These are phyloP conservation scores for Venturia oleaginea DNA, from an alignment of 2,329 filamentous ascomycete genomes.

Conservation along the genomic window DNA sequence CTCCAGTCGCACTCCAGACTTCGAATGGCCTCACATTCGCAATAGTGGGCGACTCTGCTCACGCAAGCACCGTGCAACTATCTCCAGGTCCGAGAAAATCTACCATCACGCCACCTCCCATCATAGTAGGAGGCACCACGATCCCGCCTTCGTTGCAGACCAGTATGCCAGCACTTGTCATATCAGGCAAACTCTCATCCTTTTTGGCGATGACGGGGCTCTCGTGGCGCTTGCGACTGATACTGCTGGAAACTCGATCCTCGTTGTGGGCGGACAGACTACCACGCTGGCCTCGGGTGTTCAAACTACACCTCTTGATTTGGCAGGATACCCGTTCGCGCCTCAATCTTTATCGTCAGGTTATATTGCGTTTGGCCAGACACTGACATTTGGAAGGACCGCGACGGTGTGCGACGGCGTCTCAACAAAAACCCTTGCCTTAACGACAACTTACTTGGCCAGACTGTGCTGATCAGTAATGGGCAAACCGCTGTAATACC, in stretches of 20 bases:
- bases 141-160: neutral
- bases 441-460: neutral
- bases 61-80: neutral
- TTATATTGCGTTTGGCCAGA: neutral
- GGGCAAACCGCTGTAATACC: neutral
- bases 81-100: neutral
- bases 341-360: neutral
- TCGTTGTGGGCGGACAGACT: neutral
- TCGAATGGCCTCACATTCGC: slow-evolving; percentile 1
- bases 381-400: neutral
- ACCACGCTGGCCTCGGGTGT: neutral
- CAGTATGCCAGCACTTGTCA: neutral
- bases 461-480: neutral
- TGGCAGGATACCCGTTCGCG: neutral
- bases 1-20: neutral
- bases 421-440: neutral
- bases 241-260: neutral
- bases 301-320: neutral
- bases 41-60: neutral
- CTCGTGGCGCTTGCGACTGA: neutral
- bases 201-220: neutral
- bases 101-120: slow-evolving; percentile 9
- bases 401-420: neutral
- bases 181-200: slow-evolving; percentile 4
- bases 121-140: neutral